Conservation (phyloP, 176 grass and related monocot genomes). For the Eremochloa ophiuroides region DNA sequence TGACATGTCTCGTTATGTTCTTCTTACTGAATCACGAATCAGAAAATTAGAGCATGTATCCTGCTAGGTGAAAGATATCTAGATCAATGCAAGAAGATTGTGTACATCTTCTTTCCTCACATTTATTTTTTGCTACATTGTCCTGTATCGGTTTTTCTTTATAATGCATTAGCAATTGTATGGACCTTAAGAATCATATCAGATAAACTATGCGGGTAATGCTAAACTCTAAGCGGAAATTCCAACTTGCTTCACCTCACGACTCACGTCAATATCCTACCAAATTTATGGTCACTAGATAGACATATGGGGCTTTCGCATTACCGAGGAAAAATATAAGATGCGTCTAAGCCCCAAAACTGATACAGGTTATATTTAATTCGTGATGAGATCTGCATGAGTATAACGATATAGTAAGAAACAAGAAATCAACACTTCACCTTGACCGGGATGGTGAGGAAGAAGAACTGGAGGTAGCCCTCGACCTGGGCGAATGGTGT, state of each 20-base stretch:
- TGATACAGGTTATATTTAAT: background rate
- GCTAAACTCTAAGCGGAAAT: background rate
- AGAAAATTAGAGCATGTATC: background rate
- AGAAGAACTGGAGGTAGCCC: slow-evolving; percentile 55
- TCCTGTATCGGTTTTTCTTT: background rate
- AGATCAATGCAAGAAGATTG: background rate
- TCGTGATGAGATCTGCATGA: background rate
- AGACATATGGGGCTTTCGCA: background rate
- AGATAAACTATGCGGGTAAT: background rate
- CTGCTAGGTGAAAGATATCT: background rate
- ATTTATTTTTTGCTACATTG: background rate
- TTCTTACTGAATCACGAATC: background rate
- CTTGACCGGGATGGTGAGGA: slow-evolving; percentile 70
- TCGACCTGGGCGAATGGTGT: slow-evolving; percentile 60
- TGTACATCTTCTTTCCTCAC: background rate
- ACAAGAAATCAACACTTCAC: slow-evolving; percentile 14
- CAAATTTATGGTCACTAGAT: background rate
- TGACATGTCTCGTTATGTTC: background rate
- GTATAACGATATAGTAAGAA: background rate
- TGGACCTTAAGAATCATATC: background rate
- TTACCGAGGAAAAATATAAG: background rate
- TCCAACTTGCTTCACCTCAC: background rate
- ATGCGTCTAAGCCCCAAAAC: background rate
- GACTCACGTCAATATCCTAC: background rate
- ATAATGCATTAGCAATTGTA: background rate